phyloP scores from a whole-genome alignment of 75 land plant genomes.

The Larix kaempferi region DNA sequence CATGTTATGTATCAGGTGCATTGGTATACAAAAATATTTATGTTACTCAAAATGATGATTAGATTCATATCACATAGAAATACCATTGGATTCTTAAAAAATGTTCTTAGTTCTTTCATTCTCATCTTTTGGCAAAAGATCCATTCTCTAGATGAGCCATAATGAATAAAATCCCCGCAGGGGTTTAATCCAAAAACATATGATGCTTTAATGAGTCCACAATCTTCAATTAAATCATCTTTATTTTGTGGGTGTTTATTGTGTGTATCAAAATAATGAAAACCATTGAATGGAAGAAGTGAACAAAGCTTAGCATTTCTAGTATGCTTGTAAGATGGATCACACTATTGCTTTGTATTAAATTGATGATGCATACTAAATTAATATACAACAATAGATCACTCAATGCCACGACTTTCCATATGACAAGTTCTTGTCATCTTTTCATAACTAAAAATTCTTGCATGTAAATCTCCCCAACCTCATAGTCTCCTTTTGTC shows the following conservation, averaged over 20 bases:
- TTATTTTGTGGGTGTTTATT: neutral
- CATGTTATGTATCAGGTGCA: too few relatives aligned
- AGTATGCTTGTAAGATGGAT: too few relatives aligned
- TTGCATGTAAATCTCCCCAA: too few relatives aligned
- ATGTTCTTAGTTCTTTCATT: conserved; percentile 76
- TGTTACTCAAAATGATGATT: too few relatives aligned
- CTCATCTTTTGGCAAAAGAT: conserved; percentile 66
- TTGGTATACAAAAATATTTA: too few relatives aligned
- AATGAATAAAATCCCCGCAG: conserved; percentile 68
- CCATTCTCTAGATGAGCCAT: conserved; percentile 64
- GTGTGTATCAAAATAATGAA: neutral
- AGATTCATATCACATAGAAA: conserved; percentile 80
- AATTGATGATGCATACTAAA: too few relatives aligned
- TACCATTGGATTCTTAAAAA: conserved; percentile 89
- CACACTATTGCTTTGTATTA: too few relatives aligned
- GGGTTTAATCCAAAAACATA: conserved; percentile 80
- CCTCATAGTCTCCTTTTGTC: too few relatives aligned
- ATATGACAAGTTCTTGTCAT: too few relatives aligned
- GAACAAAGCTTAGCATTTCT: conserved; percentile 23
- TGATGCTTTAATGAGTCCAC: conserved; percentile 63
- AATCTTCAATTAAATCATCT: conserved; percentile 38
- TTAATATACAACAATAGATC: too few relatives aligned
- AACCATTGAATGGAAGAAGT: conserved; percentile 20
- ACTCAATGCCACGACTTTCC: too few relatives aligned
- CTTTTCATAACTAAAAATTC: too few relatives aligned